Evolutionary conservation across 192 early-diverging fungal species (phyloP), one percentile per base, ranked within the genome.

Genomic region (Linnemannia elongata): DNA sequence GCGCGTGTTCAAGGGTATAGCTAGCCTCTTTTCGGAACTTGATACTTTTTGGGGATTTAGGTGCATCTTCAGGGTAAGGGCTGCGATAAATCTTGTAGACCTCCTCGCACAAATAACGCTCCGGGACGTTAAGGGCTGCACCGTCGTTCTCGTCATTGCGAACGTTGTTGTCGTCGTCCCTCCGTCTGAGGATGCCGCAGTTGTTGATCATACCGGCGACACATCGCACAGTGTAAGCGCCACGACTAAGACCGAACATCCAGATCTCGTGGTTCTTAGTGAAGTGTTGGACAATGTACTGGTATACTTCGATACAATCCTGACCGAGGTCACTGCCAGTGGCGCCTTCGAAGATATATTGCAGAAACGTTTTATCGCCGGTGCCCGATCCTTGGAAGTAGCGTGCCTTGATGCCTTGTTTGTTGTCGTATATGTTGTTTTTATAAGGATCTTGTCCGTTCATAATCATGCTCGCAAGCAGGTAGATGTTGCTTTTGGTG

Each of bases 221-320:
- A 74, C 76, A 73, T 78, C 82, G 75, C 0, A 73, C 57, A 35
- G 71, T 83, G 55, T 83, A 83, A 20, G 55, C 70, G 2, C 82
- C 82, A 68, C 76, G 71, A 68, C 82, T 83, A 20, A 73, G 68
- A 7, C 82, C 82, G 47, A 83, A 78, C 80, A 83, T 87, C 81
- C 69, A 95, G 78, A 78, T 89, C 84, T 69, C 92, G 15, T 44
- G 69, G n/a, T n/a, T n/a, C 5, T 38, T 9, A 49, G 54, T 76
- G 75, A 54, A 78, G 27, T 71, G 13, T 41, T 69, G 27, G 24
- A 71, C 77, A 78, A 78, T 78, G 69, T 78, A 78, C 52, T 30
- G 1, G 47, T 78, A 78, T 38, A 78, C 45, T 41, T 57, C 38
- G 77, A 78, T 38, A 38, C 77, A 78, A 24, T 71, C 4, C 0